A percentile compares a stretch with the other conserved stretches of the same genome.
These are phyloP conservation scores for Moricandia arvensis DNA, from an alignment of 345 rosid genomes.

Conservation along the genomic window DNA sequence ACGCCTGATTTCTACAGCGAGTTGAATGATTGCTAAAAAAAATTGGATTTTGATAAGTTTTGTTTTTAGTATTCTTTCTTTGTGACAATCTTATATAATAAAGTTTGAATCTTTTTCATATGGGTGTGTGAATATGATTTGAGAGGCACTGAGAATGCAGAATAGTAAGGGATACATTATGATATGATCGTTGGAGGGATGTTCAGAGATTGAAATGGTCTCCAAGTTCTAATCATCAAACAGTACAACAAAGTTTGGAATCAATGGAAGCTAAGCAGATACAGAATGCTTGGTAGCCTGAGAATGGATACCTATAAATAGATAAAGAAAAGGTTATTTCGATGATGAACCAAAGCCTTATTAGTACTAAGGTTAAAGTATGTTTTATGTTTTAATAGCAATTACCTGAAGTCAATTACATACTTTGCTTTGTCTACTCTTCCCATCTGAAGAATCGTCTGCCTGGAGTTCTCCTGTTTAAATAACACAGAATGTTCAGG, in stretches of 20 bases:
- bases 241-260: slow-evolving; percentile 80
- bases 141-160: slow-evolving; percentile 5
- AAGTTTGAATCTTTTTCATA: slow-evolving; percentile 19
- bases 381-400: neutral
- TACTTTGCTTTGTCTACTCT: slow-evolving; percentile 68
- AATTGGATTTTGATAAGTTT: slow-evolving; percentile 21
- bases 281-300: slow-evolving; percentile 84
- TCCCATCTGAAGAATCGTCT: slow-evolving; percentile 84
- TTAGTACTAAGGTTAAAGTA: neutral
- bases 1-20: slow-evolving; percentile 62
- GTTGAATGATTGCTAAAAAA: slow-evolving; percentile 37
- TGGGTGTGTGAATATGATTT: neutral
- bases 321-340: neutral
- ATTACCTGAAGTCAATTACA: slow-evolving; percentile 84
- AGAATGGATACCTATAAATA: slow-evolving; percentile 69
- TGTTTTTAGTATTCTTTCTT: slow-evolving; percentile 19
- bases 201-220: slow-evolving; percentile 58
- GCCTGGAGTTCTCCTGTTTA: slow-evolving; percentile 60
- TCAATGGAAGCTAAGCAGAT: slow-evolving; percentile 90
- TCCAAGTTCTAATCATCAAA: slow-evolving; percentile 38
- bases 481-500: slow-evolving; percentile 3
- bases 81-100: slow-evolving; percentile 27
- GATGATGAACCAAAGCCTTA: neutral
- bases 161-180: slow-evolving; percentile 3
- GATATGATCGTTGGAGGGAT: slow-evolving; percentile 8